Evolutionary conservation across 305 asterid species (phyloP).

Genomic region (Lippia alba): DNA sequence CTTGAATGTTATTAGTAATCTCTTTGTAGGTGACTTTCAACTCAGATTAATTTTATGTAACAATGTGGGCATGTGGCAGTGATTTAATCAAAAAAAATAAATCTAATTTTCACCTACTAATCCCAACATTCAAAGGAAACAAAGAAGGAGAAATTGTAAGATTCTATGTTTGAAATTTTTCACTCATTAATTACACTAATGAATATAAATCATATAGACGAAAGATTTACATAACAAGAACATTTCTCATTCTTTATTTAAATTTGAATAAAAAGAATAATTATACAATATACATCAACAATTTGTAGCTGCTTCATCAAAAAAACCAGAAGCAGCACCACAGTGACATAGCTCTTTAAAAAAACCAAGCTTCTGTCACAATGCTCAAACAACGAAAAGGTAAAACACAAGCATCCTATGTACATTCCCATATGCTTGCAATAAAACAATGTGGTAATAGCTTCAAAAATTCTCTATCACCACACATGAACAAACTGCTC

Average conservation of each 20-base stretch:
- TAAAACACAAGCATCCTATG: slow-evolving; percentile 27
- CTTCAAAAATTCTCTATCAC: slow-evolving; percentile 46
- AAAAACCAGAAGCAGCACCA: slow-evolving; percentile 56
- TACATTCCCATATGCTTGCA: slow-evolving; percentile 36
- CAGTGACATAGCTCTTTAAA: slow-evolving; percentile 56
- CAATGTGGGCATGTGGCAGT: too few species aligned
- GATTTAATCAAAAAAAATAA: too few species aligned
- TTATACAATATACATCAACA: slow-evolving; percentile 16
- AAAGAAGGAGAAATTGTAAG: too few species aligned
- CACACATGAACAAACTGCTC: slow-evolving; percentile 73
- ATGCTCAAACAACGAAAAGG: background rate
- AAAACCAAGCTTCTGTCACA: slow-evolving; percentile 58
- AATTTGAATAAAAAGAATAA: slow-evolving; percentile 26
- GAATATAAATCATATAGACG: too few species aligned
- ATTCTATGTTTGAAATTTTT: too few species aligned
- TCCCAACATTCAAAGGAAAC: too few species aligned
- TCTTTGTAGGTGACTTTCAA: too few species aligned
- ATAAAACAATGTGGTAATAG: slow-evolving; percentile 35
- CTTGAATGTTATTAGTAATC: too few species aligned
- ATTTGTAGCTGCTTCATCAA: slow-evolving; percentile 51
- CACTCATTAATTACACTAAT: too few species aligned
- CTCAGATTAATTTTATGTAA: too few species aligned
- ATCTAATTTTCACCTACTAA: too few species aligned
- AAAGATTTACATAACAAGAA: background rate
- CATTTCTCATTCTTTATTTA: slow-evolving; percentile 1